Conservation (phyloP, 306 rosid genomes). For the Trifolium subterraneum region DNA sequence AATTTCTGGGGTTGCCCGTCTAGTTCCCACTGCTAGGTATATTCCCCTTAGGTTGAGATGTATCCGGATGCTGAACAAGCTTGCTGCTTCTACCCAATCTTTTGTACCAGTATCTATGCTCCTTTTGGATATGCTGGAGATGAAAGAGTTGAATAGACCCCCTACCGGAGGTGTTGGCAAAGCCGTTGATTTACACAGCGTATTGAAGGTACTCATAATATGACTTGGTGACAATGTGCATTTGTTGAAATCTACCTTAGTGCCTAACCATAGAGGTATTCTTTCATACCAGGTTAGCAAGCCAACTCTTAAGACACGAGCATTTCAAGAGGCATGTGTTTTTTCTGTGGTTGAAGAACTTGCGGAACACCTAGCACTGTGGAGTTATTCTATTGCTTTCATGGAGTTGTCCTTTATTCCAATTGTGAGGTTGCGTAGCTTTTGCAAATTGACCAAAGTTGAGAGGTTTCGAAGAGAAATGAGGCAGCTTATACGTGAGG, state of each 20-base stretch:
- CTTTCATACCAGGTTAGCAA: conserved; percentile 73
- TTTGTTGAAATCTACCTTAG: conserved; percentile 5
- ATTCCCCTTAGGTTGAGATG: conserved; percentile 89
- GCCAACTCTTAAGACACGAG: conserved; percentile 83
- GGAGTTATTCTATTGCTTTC: conserved; percentile 93
- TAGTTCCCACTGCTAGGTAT: conserved; percentile 89
- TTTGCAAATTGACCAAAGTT: conserved; percentile 81
- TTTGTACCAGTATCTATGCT: conserved; percentile 85
- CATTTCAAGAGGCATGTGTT: conserved; percentile 97
- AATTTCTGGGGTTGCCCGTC: conserved; percentile 83
- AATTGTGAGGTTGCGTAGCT: conserved; percentile 75
- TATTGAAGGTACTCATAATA: conserved; percentile 68
- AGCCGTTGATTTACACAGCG: conserved; percentile 82
- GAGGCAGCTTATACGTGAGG: conserved; percentile 82
- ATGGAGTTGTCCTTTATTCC: conserved; percentile 85
- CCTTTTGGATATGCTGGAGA: conserved; percentile 94
- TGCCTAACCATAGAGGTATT: conserved; percentile 32
- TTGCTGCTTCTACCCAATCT: conserved; percentile 71
- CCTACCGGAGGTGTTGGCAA: conserved; percentile 88
- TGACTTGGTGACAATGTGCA: conserved; percentile 14
- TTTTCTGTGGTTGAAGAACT: conserved; percentile 87
- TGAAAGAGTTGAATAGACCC: conserved; percentile 87
- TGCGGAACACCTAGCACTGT: conserved; percentile 85
- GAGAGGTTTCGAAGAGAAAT: conserved; percentile 85
- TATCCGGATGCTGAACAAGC: conserved; percentile 76